Evolutionary conservation across 352 stramenopile species (phyloP).

Genomic region (Globisporangium irregulare): DNA sequence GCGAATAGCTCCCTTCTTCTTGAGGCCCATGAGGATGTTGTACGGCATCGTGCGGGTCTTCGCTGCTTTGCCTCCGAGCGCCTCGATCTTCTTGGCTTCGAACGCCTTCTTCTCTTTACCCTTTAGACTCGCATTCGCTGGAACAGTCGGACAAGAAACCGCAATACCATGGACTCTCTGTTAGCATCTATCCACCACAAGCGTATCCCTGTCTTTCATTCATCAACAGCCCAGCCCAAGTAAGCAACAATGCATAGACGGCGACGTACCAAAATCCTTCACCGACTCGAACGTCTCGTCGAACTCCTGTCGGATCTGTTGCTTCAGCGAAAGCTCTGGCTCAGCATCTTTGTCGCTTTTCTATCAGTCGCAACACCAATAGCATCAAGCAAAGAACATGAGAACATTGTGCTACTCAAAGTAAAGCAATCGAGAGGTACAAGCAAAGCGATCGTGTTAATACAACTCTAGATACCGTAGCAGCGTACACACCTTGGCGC

Average conservation of each 20-base stretch:
- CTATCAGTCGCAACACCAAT: conserved; percentile 14
- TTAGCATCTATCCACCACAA: conserved; percentile 6
- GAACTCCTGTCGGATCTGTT: conserved; percentile 80
- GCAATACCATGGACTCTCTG: neutral
- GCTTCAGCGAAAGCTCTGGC: conserved; percentile 42
- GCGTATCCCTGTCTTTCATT: neutral
- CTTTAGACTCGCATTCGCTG: conserved; percentile 54
- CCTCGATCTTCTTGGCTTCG: conserved; percentile 71
- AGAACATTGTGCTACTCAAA: neutral
- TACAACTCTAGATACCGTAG: neutral
- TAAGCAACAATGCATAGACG: neutral
- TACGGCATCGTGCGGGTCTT: conserved; percentile 65
- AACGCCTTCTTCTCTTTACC: conserved; percentile 79
- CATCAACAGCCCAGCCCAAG: neutral
- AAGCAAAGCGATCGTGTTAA: neutral
- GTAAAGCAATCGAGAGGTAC: neutral
- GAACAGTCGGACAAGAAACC: conserved; percentile 8
- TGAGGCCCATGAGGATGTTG: conserved; percentile 70
- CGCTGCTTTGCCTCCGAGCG: conserved; percentile 55
- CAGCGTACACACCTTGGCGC: conserved; percentile 25
- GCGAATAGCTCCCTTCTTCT: conserved; percentile 50
- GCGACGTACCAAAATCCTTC: conserved; percentile 54
- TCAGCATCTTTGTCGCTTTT: conserved; percentile 26
- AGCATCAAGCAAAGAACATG: conserved; percentile 5
- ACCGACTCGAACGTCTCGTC: conserved; percentile 71